phyloP scores from a whole-genome alignment of 257 asterid genomes.

The Nicotiana otophora region DNA sequence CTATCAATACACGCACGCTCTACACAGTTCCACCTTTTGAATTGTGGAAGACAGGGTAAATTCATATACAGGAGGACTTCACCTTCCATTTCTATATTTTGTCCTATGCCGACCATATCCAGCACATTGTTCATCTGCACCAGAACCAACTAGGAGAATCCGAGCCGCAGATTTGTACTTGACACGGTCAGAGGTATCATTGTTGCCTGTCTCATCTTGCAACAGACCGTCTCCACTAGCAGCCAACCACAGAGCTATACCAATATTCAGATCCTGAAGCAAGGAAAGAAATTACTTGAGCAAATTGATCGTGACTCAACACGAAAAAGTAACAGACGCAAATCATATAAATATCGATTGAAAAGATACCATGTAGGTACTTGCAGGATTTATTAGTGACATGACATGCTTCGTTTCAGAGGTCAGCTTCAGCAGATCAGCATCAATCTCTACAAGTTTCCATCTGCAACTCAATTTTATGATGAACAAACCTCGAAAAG shows the following conservation, averaged over 20 bases:
- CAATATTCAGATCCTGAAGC: constrained; percentile 88
- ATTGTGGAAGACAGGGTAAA: too few species aligned
- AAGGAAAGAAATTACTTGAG: background rate
- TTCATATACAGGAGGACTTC: background rate
- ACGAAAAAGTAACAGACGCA: constrained; percentile 6
- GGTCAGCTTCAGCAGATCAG: constrained; percentile 62
- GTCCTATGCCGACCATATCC: constrained; percentile 98
- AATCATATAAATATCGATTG: constrained; percentile 2
- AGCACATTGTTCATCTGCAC: constrained; percentile 99
- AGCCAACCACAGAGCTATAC: constrained; percentile 91
- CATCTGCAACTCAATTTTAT: constrained; percentile 52
- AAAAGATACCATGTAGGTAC: constrained; percentile 79
- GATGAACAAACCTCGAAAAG: background rate
- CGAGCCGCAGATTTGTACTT: constrained; percentile 65
- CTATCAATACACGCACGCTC: too few species aligned
- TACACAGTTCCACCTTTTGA: too few species aligned
- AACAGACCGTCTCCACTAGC: constrained; percentile 87
- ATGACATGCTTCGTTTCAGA: constrained; percentile 74
- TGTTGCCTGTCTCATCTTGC: constrained; percentile 9
- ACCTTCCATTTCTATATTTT: constrained; percentile 78
- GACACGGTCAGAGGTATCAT: constrained; percentile 22
- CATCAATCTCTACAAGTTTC: constrained; percentile 92
- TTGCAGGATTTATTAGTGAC: constrained; percentile 82
- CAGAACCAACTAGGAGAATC: constrained; percentile 89
- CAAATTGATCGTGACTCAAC: background rate